Conservation (phyloP, 345 rosid genomes). For the Camelina laxa region DNA sequence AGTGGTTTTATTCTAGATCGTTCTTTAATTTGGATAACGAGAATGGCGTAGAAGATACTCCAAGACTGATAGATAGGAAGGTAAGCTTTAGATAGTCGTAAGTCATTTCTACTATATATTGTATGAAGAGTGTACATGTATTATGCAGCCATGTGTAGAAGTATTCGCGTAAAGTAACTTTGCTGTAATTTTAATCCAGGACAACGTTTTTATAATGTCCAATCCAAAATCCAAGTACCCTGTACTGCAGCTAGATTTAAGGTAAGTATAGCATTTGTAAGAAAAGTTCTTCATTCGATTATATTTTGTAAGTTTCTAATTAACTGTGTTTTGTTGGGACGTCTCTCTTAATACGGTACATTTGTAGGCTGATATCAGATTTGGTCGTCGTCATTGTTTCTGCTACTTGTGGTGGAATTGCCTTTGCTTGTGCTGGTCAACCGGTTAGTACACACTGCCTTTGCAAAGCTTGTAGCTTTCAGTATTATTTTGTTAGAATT, state of each 20-base stretch:
- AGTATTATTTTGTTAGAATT: conserved; percentile 16
- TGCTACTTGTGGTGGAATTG: conserved; percentile 99
- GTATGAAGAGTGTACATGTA: background rate
- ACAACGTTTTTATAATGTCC: conserved; percentile 94
- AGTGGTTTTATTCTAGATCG: conserved; percentile 54
- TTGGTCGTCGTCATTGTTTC: conserved; percentile 95
- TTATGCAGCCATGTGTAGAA: background rate
- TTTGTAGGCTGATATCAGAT: conserved; percentile 93
- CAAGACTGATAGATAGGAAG: conserved; percentile 89
- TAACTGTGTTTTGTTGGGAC: conserved; percentile 21
- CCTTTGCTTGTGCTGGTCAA: conserved; percentile 99
- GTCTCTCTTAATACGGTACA: conserved; percentile 30
- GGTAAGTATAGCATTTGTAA: conserved; percentile 49
- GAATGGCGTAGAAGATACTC: conserved; percentile 84
- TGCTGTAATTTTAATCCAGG: conserved; percentile 56
- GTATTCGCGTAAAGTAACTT: conserved; percentile 1
- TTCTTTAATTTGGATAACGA: conserved; percentile 91
- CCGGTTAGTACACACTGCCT: conserved; percentile 63
- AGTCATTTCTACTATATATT: no score
- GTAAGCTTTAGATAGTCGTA: conserved; percentile 47
- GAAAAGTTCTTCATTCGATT: background rate
- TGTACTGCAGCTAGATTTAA: conserved; percentile 87
- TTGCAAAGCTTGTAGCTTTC: conserved; percentile 31
- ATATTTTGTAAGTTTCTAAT: background rate
- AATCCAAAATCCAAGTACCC: conserved; percentile 97